Evolutionary conservation across 768 basidiomycete genomes (phyloP).

Genomic region (Glaciozyma antarctica): DNA sequence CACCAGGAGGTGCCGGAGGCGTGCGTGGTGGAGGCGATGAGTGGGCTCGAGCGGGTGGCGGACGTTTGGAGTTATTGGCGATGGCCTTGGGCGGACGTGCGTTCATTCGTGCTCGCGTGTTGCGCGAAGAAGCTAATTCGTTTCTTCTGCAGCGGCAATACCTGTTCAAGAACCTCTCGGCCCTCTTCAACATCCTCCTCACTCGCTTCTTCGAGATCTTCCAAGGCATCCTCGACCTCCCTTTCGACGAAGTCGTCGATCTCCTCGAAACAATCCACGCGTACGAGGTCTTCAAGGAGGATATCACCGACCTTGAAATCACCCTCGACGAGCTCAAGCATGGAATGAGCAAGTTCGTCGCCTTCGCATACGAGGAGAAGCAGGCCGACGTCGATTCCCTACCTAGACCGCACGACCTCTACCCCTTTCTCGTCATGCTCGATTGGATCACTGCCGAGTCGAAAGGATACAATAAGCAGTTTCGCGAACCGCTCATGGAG

Average conservation of each 20-base stretch:
- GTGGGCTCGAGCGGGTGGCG: conserved; percentile 59
- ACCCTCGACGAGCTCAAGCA: conserved; percentile 20
- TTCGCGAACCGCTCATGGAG: conserved; percentile 73
- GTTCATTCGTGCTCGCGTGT: conserved; percentile 38
- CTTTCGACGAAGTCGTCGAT: conserved; percentile 58
- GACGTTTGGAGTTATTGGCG: conserved; percentile 57
- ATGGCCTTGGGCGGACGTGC: conserved; percentile 75
- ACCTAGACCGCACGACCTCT: conserved; percentile 56
- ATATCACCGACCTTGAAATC: conserved; percentile 7
- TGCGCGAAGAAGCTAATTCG: not conserved
- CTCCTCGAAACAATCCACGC: conserved; percentile 40
- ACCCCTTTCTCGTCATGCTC: conserved; percentile 72
- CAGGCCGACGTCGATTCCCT: conserved; percentile 35
- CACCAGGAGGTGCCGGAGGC: conserved; percentile 78
- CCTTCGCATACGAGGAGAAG: conserved; percentile 31
- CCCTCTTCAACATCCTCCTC: conserved; percentile 77
- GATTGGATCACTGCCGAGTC: conserved; percentile 80
- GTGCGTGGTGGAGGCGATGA: conserved; percentile 82
- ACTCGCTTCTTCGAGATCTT: conserved; percentile 73
- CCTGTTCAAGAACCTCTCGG: conserved; percentile 44
- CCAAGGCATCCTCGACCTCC: conserved; percentile 64
- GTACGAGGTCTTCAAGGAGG: conserved; percentile 26
- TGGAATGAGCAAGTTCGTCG: conserved; percentile 26
- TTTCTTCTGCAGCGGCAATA: conserved; percentile 19
- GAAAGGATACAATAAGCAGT: conserved; percentile 75